Conservation (phyloP, 1,284 basidiomycete species). For the Malassezia psittaci region DNA sequence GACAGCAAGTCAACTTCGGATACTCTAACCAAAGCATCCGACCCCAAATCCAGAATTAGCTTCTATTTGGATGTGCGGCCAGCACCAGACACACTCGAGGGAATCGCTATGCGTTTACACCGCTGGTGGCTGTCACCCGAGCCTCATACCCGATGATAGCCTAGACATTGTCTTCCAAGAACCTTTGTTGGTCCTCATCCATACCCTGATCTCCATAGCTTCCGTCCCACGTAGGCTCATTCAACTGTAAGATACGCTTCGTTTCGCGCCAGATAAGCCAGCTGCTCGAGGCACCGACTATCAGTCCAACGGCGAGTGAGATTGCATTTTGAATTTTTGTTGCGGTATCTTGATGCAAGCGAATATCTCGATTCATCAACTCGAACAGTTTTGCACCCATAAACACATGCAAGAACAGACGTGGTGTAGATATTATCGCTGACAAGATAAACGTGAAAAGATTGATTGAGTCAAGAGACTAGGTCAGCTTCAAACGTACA, state of each 20-base stretch:
- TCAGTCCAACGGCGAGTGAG: slow-evolving; percentile 22
- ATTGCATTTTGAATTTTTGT: slow-evolving; percentile 21
- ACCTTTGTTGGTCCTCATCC: not conserved
- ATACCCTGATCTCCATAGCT: not conserved
- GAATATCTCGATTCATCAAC: slow-evolving; percentile 28
- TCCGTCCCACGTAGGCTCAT: not conserved
- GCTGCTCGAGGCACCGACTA: not conserved
- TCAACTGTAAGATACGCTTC: not conserved
- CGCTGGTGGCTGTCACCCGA: slow-evolving; percentile 1
- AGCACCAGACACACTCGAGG: slow-evolving; percentile 82
- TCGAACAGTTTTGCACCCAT: slow-evolving; percentile 34
- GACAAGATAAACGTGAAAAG: slow-evolving; percentile 30
- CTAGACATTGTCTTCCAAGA: not conserved
- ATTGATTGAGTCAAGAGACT: slow-evolving; percentile 26
- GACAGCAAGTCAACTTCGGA: slow-evolving; percentile 27
- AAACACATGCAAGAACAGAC: slow-evolving; percentile 41
- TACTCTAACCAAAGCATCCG: slow-evolving; percentile 12
- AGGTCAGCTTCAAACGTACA: slow-evolving; percentile 2
- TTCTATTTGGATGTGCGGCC: slow-evolving; percentile 93
- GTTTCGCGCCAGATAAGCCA: slow-evolving; percentile 13
- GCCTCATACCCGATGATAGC: not conserved
- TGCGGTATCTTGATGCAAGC: slow-evolving; percentile 21
- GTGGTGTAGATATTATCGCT: slow-evolving; percentile 34
- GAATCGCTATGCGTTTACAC: slow-evolving; percentile 60
- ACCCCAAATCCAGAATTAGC: slow-evolving; percentile 46